Conservation (phyloP, 2,329 filamentous ascomycete genomes). For the Leptographium radiaticola region DNA sequence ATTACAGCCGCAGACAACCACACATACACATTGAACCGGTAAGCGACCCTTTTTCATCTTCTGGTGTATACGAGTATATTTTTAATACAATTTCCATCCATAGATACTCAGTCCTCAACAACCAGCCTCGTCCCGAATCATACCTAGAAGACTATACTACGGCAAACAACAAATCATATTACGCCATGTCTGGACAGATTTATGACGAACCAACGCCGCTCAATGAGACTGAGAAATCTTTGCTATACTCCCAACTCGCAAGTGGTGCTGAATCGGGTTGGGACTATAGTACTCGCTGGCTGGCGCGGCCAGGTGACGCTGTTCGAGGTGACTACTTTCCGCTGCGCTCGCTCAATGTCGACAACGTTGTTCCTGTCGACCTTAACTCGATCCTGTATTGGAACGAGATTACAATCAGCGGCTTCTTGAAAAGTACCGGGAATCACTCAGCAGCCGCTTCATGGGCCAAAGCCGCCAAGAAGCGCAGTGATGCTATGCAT, state of each 20-base stretch:
- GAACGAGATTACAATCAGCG: constrained; percentile 46
- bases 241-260: constrained; percentile 49
- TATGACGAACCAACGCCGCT: constrained; percentile 39
- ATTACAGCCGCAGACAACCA: constrained; percentile 29
- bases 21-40: constrained; percentile 45
- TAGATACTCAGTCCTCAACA: constrained; percentile 48
- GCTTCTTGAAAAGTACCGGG: constrained; percentile 37
- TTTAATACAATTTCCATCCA: neutral
- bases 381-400: constrained; percentile 56
- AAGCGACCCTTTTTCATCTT: constrained; percentile 11
- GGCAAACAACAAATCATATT: constrained; percentile 53
- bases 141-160: constrained; percentile 53
- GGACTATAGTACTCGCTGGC: constrained; percentile 50
- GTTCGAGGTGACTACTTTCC: constrained; percentile 50
- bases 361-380: constrained; percentile 47
- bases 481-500: constrained; percentile 49
- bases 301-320: constrained; percentile 43
- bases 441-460: constrained; percentile 33
- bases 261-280: constrained; percentile 53
- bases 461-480: constrained; percentile 36
- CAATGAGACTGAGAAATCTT: constrained; percentile 35
- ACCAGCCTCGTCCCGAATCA: constrained; percentile 53
- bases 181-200: constrained; percentile 41
- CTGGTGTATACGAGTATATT: neutral
- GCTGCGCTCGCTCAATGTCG: constrained; percentile 47